Conservation (phyloP, 1,139 yeast species). For the Kodamaea sp. region DNA sequence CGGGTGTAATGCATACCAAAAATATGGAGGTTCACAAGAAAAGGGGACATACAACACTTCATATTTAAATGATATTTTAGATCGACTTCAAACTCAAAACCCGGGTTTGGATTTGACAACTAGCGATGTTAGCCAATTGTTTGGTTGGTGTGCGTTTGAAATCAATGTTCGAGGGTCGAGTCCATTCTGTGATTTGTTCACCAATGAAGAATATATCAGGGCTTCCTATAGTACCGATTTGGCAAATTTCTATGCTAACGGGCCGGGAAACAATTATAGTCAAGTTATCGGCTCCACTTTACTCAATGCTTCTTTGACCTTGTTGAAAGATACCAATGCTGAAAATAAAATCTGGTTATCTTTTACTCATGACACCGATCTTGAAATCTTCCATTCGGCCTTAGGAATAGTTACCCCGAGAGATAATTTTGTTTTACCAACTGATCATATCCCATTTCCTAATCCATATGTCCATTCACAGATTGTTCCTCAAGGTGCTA, state of each 20-base stretch:
- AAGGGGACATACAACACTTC: constrained; percentile 16
- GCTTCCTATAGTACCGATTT: constrained; percentile 46
- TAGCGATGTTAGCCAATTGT: constrained; percentile 38
- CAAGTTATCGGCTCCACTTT: constrained; percentile 44
- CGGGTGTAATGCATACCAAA: constrained; percentile 21
- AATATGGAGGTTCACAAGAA: constrained; percentile 8
- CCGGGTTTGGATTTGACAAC: constrained; percentile 27
- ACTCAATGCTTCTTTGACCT: constrained; percentile 45
- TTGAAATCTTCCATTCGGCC: constrained; percentile 25
- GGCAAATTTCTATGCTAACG: constrained; percentile 43
- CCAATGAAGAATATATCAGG: constrained; percentile 45
- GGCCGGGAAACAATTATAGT: constrained; percentile 48
- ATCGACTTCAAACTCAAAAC: constrained; percentile 21
- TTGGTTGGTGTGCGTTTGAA: constrained; percentile 53
- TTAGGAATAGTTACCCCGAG: constrained; percentile 23
- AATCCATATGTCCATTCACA: constrained; percentile 25
- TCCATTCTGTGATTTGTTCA: constrained; percentile 50
- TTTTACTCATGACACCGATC: constrained; percentile 30
- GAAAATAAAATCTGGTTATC: constrained; percentile 25
- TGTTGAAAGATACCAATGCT: constrained; percentile 30
- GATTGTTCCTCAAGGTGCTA: constrained; percentile 29
- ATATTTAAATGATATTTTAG: constrained; percentile 16
- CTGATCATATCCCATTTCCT: constrained; percentile 23
- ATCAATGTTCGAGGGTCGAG: constrained; percentile 47
- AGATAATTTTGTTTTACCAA: constrained; percentile 15